These are phyloP conservation scores for Bacidia gigantensis DNA, from an alignment of 495 filamentous ascomycete genomes.

Conservation along the genomic window DNA sequence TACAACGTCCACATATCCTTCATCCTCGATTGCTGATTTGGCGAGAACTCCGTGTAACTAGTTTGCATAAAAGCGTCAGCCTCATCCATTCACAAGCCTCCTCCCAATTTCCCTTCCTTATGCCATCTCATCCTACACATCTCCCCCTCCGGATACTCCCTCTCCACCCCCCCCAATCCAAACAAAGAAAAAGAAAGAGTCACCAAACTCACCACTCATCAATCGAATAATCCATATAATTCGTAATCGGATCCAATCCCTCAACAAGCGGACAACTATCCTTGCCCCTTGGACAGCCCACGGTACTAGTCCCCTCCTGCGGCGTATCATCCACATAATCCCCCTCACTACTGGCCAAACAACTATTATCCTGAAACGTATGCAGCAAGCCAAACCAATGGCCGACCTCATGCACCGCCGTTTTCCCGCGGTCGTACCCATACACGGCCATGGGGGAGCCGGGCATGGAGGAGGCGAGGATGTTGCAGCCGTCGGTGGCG, in stretches of 20 bases:
- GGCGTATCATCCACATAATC: slow-evolving; percentile 42
- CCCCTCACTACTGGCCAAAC: slow-evolving; percentile 27
- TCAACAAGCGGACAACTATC: slow-evolving; percentile 34
- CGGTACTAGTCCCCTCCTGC: slow-evolving; percentile 34
- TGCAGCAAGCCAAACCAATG: slow-evolving; percentile 48
- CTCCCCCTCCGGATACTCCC: too few relatives aligned
- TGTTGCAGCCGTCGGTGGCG: slow-evolving; percentile 38
- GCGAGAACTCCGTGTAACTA: slow-evolving; percentile 34
- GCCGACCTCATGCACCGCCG: slow-evolving; percentile 42
- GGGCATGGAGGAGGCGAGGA: slow-evolving; percentile 38
- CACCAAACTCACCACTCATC: slow-evolving; percentile 30
- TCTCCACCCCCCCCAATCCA: background rate
- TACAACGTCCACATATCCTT: slow-evolving; percentile 32
- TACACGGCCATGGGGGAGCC: slow-evolving; percentile 23
- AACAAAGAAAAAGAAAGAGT: background rate
- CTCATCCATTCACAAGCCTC: too few relatives aligned
- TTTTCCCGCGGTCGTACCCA: slow-evolving; percentile 36
- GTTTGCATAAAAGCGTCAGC: background rate
- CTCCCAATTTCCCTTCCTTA: background rate
- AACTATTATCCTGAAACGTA: slow-evolving; percentile 39
- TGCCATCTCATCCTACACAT: background rate
- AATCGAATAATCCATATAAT: slow-evolving; percentile 45
- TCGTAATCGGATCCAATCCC: slow-evolving; percentile 36
- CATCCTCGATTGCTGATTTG: slow-evolving; percentile 32
- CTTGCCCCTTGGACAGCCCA: slow-evolving; percentile 34